Base-by-base conservation (phyloP, 1,284 basidiomycete species). In the Rhodotorula glutinis region DNA sequence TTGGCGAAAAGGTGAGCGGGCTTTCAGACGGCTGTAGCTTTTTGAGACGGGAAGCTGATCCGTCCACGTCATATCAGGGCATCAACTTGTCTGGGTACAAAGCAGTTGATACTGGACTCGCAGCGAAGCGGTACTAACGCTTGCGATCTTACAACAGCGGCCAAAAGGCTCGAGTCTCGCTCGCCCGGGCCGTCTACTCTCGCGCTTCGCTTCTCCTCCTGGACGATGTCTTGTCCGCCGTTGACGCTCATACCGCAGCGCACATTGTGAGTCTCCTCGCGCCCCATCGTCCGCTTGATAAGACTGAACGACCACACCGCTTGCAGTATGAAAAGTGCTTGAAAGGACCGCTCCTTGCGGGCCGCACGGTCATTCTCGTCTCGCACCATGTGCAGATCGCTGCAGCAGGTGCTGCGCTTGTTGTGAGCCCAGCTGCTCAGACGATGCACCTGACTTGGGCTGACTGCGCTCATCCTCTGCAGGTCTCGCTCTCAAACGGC, bases 101-200 rank as follows among this genome's bases (percentile, higher is more conserved):
- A 38, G 11, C 33, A 5, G 33, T 11, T 38, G 7, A 38, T 11
- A 7, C 33, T 38, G 33, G n/a, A n/a, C 11, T 38, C 11, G 33
- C 33, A n/a, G n/a, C n/a, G n/a, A n/a, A n/a, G n/a, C 33, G 5
- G 33, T 38, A 38, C 33, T 38, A 11, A 38, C 33, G 33, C 33
- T 11, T n/a, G n/a, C n/a, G n/a, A n/a, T 11, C 11, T 11, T 5
- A 7, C 7, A 38, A 23, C 56, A 57, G 56, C 64, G 95, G 95
- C 38, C 95, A 98, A 78, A 97, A 98, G 76, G 92, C 92, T 43
- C 83, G 95, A 81, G 90, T 91, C 54, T 88, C 91, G 0, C 83
- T 95, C 13, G 94, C 94, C 29, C 87, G 95, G 63, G 94, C 95
- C 2, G 87, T 98, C 33, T 98, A 98, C 79, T 94, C 91, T 60